Conservation (phyloP, 2,329 filamentous ascomycete species). For the Annulohypoxylon truncatum region DNA sequence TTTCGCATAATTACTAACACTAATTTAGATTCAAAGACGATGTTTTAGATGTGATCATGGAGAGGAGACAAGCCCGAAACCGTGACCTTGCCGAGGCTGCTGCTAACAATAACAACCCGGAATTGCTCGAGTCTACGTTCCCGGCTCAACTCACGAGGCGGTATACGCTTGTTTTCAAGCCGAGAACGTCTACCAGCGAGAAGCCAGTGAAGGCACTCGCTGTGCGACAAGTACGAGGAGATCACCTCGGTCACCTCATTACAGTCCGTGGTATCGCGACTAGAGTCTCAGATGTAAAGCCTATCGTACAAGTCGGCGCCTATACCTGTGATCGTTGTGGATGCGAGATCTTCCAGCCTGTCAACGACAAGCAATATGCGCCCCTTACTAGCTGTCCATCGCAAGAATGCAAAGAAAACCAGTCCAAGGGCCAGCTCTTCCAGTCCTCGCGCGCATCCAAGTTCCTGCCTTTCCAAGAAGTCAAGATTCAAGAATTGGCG, state of each 20-base stretch:
- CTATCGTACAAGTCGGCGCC: constrained; percentile 95
- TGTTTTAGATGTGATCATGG: constrained; percentile 96
- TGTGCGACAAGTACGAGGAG: constrained; percentile 92
- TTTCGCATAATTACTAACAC: constrained; percentile 46
- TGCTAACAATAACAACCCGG: constrained; percentile 73
- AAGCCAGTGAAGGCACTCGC: constrained; percentile 75
- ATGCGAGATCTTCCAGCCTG: constrained; percentile 96
- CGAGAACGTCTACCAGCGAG: constrained; percentile 77
- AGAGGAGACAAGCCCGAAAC: constrained; percentile 87
- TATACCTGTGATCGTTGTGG: constrained; percentile 98
- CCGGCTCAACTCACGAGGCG: constrained; percentile 91
- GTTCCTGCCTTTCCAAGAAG: constrained; percentile 96
- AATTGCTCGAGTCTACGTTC: constrained; percentile 79
- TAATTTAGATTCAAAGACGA: constrained; percentile 89
- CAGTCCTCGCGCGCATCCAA: constrained; percentile 96
- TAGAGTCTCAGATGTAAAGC: constrained; percentile 96
- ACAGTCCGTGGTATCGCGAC: constrained; percentile 95
- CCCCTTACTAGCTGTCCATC: constrained; percentile 90
- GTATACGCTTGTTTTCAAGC: constrained; percentile 97
- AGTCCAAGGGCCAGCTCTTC: constrained; percentile 92
- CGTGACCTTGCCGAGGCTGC: constrained; percentile 76
- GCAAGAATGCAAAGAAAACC: constrained; percentile 87
- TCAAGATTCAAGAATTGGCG: constrained; percentile 99
- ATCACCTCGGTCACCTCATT: constrained; percentile 92
- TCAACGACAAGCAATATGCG: constrained; percentile 89